Percentiles rank a stretch among this genome's conserved stretches.
Evolutionary conservation across 345 rosid genomes (phyloP).

Genomic region (Clarkia xantiana): DNA sequence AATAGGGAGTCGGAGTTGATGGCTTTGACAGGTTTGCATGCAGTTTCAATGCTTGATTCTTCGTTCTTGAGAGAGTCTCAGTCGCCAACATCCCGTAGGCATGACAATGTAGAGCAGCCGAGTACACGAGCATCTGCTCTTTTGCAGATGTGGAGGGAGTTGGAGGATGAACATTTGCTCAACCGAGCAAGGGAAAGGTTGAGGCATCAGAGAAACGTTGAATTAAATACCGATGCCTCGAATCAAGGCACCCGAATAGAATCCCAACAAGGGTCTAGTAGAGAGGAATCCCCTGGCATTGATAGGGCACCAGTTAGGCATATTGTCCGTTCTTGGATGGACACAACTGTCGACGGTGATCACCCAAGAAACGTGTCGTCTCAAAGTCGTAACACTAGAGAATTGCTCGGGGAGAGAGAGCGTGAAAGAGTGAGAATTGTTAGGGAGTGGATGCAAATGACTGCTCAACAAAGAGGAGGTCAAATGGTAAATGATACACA

Average conservation of each 20-base stretch:
- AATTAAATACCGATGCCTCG: constrained; percentile 35
- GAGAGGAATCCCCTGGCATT: constrained; percentile 88
- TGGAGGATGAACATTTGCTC: constrained; percentile 92
- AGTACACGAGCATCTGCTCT: constrained; percentile 76
- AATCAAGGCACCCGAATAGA: constrained; percentile 27
- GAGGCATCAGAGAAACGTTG: constrained; percentile 59
- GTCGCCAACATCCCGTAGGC: constrained; percentile 59
- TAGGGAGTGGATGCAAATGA: constrained; percentile 93
- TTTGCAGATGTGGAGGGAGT: constrained; percentile 96
- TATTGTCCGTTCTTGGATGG: constrained; percentile 89
- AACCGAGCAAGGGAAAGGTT: constrained; percentile 71
- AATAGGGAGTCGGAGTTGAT: constrained; percentile 89
- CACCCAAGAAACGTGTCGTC: constrained; percentile 46
- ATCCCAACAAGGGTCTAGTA: constrained; percentile 52
- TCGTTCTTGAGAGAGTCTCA: constrained; percentile 88
- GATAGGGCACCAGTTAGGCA: constrained; percentile 98
- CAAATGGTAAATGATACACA: constrained; percentile 46
- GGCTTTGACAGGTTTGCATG: constrained; percentile 89
- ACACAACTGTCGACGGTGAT: constrained; percentile 55
- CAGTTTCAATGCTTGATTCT: constrained; percentile 89
- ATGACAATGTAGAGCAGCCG: constrained; percentile 66
- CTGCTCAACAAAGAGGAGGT: constrained; percentile 83
- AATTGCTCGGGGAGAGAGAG: constrained; percentile 96
- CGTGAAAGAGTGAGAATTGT: constrained; percentile 96
- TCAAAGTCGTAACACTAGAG: constrained; percentile 46